Evolutionary conservation across 208 protist genomes (phyloP), one percentile per base, ranked within the genome.

Genomic region (Giardia duodenalis): DNA sequence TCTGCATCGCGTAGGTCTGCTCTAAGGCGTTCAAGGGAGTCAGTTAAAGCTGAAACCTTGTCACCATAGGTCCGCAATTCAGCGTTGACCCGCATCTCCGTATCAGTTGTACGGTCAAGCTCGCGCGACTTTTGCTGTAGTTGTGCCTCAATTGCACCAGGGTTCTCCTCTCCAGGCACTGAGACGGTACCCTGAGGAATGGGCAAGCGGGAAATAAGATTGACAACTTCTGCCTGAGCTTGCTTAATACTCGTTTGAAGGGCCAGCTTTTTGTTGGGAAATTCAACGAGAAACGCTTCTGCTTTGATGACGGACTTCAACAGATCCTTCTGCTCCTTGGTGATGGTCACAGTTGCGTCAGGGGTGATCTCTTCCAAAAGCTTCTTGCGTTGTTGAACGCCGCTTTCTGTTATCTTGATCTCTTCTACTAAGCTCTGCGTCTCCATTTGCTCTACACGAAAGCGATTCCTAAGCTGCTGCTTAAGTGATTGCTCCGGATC

Each of bases 281-380:
- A 91, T 48, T 91, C 2, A 48, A 1, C 4, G n/a, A 91, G 4
- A 2, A 47, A 91, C 10, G n/a, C 45, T 48, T 91, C 88, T 43
- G 46, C 88, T 48, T 91, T 91, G 4, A 91, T n/a, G 10, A 91
- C 88, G 4, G n/a, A 47, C 4, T 48, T 46, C 39, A 91, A 47
- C 88, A 91, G 39, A 47, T 91, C 88, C 4, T 48, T 46, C 44
- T 91, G 88, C 45, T 91, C 88, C 44, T 91, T 91, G 4, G 88
- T 67, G 45, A 91, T 45, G 4, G 43, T n/a, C 10, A 45, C 47
- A n/a, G 45, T 91, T 1, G 45, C 43, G 45, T 91, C 88, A 42
- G 88, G 88, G n/a, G 46, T 4, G 47, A 91, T 91, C 44, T 91
- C 88, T 4, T 0, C 10, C 43, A 91, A 48, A 48, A 91, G n/a